These are phyloP conservation scores for Eucalyptus marginata DNA, from an alignment of 345 rosid species.

Conservation along the genomic window DNA sequence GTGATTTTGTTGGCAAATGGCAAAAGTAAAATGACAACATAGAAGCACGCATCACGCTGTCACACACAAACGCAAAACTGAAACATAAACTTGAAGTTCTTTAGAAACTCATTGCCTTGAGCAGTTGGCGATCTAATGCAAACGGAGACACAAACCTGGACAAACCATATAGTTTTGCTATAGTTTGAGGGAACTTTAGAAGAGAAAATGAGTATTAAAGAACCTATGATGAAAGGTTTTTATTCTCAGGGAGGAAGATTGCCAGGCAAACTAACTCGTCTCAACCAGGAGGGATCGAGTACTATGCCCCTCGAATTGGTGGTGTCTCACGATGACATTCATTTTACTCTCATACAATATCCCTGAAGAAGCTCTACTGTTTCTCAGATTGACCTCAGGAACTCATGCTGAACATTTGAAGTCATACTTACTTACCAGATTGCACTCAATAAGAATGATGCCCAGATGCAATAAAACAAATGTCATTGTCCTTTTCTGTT, in stretches of 20 bases:
- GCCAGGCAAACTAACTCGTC: neutral
- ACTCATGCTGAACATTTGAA: neutral
- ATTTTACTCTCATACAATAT: constrained; percentile 2
- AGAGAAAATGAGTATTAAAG: neutral
- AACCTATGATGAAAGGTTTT: neutral
- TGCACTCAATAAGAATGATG: neutral
- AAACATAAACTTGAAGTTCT: neutral
- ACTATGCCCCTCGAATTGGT: neutral
- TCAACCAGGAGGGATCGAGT: neutral
- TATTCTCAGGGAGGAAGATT: neutral
- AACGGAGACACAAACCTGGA: neutral
- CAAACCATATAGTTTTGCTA: neutral
- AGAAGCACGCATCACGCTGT: neutral
- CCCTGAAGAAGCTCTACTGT: constrained; percentile 8
- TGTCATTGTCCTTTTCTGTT: neutral
- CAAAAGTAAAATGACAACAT: neutral
- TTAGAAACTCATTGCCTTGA: neutral
- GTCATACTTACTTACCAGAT: neutral
- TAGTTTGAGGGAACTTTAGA: neutral
- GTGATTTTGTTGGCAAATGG: neutral
- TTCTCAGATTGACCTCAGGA: neutral
- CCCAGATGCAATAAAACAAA: neutral
- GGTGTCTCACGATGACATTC: neutral
- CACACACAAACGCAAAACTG: neutral
- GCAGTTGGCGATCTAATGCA: neutral